These are phyloP conservation scores for Pichia kudriavzevii DNA, from an alignment of 1,139 yeast species.

Conservation along the genomic window DNA sequence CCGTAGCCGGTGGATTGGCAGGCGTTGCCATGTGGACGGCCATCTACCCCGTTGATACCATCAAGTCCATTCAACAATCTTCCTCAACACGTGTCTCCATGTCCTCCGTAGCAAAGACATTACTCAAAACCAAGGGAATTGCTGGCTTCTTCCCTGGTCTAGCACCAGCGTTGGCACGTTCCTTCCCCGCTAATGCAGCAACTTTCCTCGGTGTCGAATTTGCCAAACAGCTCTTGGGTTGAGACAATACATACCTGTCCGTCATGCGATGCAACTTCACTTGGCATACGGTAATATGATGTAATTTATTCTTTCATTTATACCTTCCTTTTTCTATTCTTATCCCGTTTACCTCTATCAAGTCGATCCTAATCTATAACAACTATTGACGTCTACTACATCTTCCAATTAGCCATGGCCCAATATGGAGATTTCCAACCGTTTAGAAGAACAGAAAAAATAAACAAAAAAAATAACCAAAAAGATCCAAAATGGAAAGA, in stretches of 20 bases:
- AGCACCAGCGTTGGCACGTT: constrained; percentile 89
- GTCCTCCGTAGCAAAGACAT: constrained; percentile 53
- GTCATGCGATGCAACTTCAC: neutral
- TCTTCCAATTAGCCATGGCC: no score
- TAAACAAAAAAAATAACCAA: no score
- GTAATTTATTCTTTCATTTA: neutral
- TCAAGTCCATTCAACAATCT: constrained; percentile 80
- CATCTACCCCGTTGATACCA: constrained; percentile 94
- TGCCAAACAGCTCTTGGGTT: constrained; percentile 49
- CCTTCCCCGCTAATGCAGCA: constrained; percentile 98
- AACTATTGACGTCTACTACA: no score
- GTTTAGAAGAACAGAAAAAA: no score
- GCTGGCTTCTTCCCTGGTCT: constrained; percentile 96
- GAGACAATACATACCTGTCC: neutral
- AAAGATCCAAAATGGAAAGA: no score
- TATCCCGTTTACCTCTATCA: no score
- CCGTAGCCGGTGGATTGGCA: constrained; percentile 89
- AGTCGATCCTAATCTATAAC: no score
- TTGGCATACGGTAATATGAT: no score
- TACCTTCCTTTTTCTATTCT: neutral
- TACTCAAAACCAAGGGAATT: constrained; percentile 66
- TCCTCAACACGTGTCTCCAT: constrained; percentile 53
- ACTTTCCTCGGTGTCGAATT: constrained; percentile 93
- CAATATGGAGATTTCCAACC: no score
- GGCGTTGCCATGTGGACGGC: constrained; percentile 97